Conservation (phyloP, 2,329 filamentous ascomycete genomes). For the Endoconidiophora polonica region DNA sequence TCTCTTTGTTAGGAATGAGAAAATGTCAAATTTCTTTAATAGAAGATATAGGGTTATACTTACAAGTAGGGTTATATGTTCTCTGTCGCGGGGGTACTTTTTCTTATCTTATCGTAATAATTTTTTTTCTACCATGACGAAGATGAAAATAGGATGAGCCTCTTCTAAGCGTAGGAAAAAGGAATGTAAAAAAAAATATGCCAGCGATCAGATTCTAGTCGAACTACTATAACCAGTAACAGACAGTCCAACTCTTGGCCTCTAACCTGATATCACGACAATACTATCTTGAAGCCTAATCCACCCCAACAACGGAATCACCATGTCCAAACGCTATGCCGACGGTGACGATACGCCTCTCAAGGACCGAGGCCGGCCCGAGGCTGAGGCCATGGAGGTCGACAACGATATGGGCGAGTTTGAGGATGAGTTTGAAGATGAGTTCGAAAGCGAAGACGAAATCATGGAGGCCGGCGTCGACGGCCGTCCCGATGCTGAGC, state of each 20-base stretch:
- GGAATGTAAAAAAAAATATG: too few relatives aligned
- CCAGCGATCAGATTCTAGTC: too few relatives aligned
- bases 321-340: slow-evolving; percentile 45
- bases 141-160: too few relatives aligned
- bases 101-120: slow-evolving; percentile 2
- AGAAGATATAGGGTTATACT: too few relatives aligned
- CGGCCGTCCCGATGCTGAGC: slow-evolving; percentile 77
- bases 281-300: background rate
- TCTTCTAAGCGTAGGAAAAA: too few relatives aligned
- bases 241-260: too few relatives aligned
- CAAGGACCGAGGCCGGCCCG: slow-evolving; percentile 44
- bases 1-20: too few relatives aligned
- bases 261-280: too few relatives aligned
- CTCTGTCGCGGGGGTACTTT: too few relatives aligned
- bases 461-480: slow-evolving; percentile 90
- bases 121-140: background rate
- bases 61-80: too few relatives aligned
- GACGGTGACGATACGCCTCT: slow-evolving; percentile 32
- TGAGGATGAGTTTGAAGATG: slow-evolving; percentile 88
- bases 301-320: slow-evolving; percentile 4
- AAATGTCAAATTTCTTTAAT: too few relatives aligned
- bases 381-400: slow-evolving; percentile 49
- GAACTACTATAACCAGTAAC: too few relatives aligned
- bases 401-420: slow-evolving; percentile 59
- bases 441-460: slow-evolving; percentile 78